Evolutionary conservation across 495 filamentous ascomycete genomes (phyloP).

Genomic region (Neurospora sp.): DNA sequence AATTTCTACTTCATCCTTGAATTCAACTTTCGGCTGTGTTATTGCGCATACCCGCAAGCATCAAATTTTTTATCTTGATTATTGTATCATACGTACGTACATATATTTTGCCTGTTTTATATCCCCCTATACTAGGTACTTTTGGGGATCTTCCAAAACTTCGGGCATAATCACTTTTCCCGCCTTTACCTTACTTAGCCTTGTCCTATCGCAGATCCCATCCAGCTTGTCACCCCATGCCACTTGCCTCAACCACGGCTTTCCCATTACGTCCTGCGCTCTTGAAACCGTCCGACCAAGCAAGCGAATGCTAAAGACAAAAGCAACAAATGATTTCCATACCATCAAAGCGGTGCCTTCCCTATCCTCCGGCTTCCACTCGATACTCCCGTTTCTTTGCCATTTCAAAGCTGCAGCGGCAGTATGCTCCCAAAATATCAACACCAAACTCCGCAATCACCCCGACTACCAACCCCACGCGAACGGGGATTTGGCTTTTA

Average conservation of each 20-base stretch:
- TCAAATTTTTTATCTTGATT: background rate
- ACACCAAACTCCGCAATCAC: background rate
- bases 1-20: background rate
- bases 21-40: background rate
- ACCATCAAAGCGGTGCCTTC: background rate
- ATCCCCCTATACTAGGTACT: background rate
- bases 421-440: background rate
- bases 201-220: background rate
- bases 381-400: background rate
- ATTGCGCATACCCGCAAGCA: background rate
- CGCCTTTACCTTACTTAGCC: background rate
- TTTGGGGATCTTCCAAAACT: background rate
- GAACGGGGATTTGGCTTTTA: background rate
- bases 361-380: background rate
- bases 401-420: background rate
- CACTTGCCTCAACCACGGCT: background rate
- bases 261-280: background rate
- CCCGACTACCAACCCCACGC: background rate
- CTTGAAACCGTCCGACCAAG: background rate
- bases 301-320: background rate
- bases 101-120: background rate
- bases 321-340: background rate
- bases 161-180: background rate
- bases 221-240: background rate
- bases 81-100: background rate